Evolutionary conservation across 2,329 filamentous ascomycete genomes (phyloP), one percentile per base, ranked within the genome.

Genomic region (Fusarium zealandicum): DNA sequence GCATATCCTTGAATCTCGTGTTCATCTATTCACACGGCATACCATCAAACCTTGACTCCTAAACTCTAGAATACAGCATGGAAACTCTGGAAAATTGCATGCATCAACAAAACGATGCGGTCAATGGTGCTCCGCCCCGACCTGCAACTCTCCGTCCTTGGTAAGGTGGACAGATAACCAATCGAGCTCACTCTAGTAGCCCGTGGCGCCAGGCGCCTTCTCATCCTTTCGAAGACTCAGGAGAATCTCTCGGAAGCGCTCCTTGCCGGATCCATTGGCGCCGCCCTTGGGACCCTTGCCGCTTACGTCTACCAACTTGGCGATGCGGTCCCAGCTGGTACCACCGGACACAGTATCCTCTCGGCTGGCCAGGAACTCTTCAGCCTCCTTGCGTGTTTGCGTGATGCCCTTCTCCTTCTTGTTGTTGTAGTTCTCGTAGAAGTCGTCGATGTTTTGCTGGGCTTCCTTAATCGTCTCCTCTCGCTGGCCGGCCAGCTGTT

Each of bases 361-460:
- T 56, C 93, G 86, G 74, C 82, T 92, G 48, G 85, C 88, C 39
- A 98, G 79, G 76, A 98, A 99, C 71, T 96, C 87, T 70, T 98
- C 93, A 6, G 93, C 95, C 67, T 99, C 95, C 74, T 90, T 89
- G 69, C 89, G 86, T 51, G 93, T 95, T 79, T 96, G 91, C 17
- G 89, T 82, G 65, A 97, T 89, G 54, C 85, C 86, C 83, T 98
- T 98, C 74, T 99, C 95, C 75, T 95, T 93, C 80, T 97, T 96
- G 75, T 89, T 88, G 80, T 98, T 98, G 82, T 99, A 99, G 77
- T 96, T 97, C 72, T 97, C 93, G 81, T 99, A 99, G 78, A 98
- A 99, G 74, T 97, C 95, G 73, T 99, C 95, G 62, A 99, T 96
- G 74, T 96, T 95, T 73, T 93, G 85, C 71, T 92, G 92, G 10